phyloP scores from a whole-genome alignment of 768 basidiomycete genomes.

The Gloeopeniophorella convolvens region DNA sequence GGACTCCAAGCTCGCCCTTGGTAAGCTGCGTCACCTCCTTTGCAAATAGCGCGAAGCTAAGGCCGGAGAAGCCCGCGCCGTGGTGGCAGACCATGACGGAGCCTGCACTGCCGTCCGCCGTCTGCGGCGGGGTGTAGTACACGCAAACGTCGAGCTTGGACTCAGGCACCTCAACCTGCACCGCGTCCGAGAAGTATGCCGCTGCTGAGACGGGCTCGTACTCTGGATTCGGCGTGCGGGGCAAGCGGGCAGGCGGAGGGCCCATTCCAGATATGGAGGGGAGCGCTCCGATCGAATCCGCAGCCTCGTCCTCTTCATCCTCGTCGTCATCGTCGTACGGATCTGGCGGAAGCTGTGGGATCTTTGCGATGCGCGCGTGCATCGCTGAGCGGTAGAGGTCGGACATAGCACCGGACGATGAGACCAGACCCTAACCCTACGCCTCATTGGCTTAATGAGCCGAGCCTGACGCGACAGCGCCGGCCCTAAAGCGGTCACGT shows the following conservation, averaged over 20 bases:
- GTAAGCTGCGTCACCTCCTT: conserved; percentile 59
- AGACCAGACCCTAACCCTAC: conserved; percentile 10
- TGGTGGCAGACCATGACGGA: conserved; percentile 90
- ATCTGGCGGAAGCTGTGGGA: conserved; percentile 44
- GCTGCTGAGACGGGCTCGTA: conserved; percentile 73
- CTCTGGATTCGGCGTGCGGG: conserved; percentile 47
- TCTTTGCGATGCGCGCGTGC: conserved; percentile 63
- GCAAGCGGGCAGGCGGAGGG: conserved; percentile 47
- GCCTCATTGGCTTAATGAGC: neutral
- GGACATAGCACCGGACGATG: no score
- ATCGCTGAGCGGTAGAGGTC: conserved; percentile 73
- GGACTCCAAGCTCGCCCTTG: conserved; percentile 69
- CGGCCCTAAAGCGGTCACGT: no score
- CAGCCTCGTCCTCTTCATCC: conserved; percentile 48
- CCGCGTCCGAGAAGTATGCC: conserved; percentile 71
- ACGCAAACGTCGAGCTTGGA: conserved; percentile 64
- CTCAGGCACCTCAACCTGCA: conserved; percentile 62
- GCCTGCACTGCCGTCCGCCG: conserved; percentile 34
- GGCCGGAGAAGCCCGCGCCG: conserved; percentile 86
- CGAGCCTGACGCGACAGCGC: no score
- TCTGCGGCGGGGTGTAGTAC: conserved; percentile 74
- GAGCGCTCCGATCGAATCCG: conserved; percentile 54
- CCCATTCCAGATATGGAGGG: conserved; percentile 57
- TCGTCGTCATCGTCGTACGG: conserved; percentile 37
- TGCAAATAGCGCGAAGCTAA: conserved; percentile 90